phyloP scores from a whole-genome alignment of 768 basidiomycete genomes.

The Calocybe gangraenosa region DNA sequence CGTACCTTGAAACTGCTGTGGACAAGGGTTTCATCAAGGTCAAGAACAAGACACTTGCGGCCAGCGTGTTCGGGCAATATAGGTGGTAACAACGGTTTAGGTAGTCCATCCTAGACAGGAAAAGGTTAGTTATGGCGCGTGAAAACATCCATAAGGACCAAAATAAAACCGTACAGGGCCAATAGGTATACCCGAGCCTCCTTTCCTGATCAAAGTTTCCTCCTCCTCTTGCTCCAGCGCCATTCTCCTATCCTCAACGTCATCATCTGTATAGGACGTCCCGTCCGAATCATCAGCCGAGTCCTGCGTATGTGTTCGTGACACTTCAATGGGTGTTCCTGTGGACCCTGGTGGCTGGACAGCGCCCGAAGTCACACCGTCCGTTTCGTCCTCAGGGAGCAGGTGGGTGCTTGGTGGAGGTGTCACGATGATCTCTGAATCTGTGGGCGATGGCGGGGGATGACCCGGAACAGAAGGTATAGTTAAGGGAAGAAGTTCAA shows the following conservation, averaged over 20 bases:
- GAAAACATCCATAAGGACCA: no score
- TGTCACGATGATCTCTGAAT: slow-evolving; percentile 31
- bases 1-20: slow-evolving; percentile 96
- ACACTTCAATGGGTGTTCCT: slow-evolving; percentile 33
- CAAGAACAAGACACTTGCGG: slow-evolving; percentile 95
- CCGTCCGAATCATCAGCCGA: slow-evolving; percentile 56
- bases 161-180: slow-evolving; percentile 88
- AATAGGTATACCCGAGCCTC: slow-evolving; percentile 91
- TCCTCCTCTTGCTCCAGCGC: slow-evolving; percentile 83
- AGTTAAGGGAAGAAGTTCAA: slow-evolving; percentile 10
- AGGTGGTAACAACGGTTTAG: slow-evolving; percentile 82
- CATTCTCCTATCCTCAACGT: slow-evolving; percentile 45
- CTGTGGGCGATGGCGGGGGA: slow-evolving; percentile 23
- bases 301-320: slow-evolving; percentile 34
- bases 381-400: slow-evolving; percentile 68
- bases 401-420: slow-evolving; percentile 30
- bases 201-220: slow-evolving; percentile 78
- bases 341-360: slow-evolving; percentile 89
- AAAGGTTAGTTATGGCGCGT: no score
- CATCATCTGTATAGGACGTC: slow-evolving; percentile 64
- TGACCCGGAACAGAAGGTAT: slow-evolving; percentile 20
- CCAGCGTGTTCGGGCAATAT: slow-evolving; percentile 76
- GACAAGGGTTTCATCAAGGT: slow-evolving; percentile 96
- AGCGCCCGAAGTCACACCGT: slow-evolving; percentile 81
- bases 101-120: slow-evolving; percentile 67